Evolutionary conservation across 352 stramenopile species (phyloP).

Genomic region (Globisporangium cylindrosporum): DNA sequence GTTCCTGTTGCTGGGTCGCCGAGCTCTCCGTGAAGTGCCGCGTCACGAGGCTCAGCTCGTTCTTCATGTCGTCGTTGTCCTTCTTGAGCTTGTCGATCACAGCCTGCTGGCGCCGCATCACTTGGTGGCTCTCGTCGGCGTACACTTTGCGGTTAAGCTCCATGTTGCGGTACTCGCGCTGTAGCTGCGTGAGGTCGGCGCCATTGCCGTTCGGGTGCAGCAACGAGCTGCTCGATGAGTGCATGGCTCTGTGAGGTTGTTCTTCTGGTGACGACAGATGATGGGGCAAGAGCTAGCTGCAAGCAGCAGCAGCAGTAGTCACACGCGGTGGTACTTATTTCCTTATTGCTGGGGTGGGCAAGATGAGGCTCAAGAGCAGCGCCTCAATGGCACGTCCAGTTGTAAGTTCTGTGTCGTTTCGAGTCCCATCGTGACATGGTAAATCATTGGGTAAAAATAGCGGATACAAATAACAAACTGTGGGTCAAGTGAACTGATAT

Average conservation of each 20-base stretch:
- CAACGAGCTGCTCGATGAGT: conserved; percentile 17
- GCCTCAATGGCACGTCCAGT: neutral
- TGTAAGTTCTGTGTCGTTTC: conserved; percentile 1
- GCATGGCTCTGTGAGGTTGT: neutral
- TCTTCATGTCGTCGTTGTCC: conserved; percentile 86
- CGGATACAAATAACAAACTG: neutral
- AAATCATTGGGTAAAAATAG: too few species aligned
- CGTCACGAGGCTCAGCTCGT: conserved; percentile 89
- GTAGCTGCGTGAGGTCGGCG: conserved; percentile 86
- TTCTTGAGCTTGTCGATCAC: conserved; percentile 89
- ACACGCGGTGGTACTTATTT: neutral
- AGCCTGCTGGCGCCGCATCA: conserved; percentile 93
- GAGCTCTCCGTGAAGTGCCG: conserved; percentile 83
- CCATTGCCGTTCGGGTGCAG: conserved; percentile 11
- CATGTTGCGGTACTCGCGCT: conserved; percentile 96
- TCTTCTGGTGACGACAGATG: neutral
- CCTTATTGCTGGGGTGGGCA: neutral
- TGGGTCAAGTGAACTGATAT: neutral
- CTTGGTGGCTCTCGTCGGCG: conserved; percentile 91
- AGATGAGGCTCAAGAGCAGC: neutral
- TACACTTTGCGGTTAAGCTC: conserved; percentile 95
- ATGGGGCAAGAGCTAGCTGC: neutral
- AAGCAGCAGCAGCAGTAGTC: neutral
- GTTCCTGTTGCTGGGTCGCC: conserved; percentile 81
- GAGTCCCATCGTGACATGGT: neutral